phyloP scores from a whole-genome alignment of 2,329 filamentous ascomycete genomes.

The Grosmannia clavigera region DNA sequence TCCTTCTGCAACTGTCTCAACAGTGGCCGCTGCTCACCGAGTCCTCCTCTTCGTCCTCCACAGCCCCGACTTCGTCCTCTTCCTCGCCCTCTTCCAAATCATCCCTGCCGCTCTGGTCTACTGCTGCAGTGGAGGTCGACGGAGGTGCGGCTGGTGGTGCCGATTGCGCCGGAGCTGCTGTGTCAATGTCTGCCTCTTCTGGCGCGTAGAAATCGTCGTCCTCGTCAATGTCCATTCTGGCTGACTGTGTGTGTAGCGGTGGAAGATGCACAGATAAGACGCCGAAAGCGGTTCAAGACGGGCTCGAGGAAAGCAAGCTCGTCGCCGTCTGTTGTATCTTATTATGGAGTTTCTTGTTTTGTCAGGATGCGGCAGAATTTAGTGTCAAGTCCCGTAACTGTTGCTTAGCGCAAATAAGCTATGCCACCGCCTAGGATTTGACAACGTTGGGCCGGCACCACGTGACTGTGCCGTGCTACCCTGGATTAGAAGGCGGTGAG shows the following conservation, averaged over 20 bases:
- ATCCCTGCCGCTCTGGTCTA: conserved; percentile 27
- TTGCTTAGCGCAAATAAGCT: not conserved
- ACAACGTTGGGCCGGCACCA: not conserved
- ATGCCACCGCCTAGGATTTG: too few relatives aligned
- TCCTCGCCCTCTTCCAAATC: conserved; percentile 54
- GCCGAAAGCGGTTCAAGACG: not conserved
- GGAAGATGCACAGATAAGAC: not conserved
- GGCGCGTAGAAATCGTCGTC: conserved; percentile 56
- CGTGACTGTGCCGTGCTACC: not conserved
- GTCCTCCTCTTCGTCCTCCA: conserved; percentile 50
- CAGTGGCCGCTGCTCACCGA: conserved; percentile 24
- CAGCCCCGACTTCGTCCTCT: conserved; percentile 47
- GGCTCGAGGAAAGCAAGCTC: not conserved
- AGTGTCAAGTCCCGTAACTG: not conserved
- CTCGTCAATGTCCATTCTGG: conserved; percentile 52
- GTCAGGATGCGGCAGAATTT: not conserved
- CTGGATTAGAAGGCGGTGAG: not conserved
- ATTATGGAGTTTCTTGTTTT: not conserved
- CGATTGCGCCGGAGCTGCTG: conserved; percentile 17
- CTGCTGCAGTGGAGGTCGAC: conserved; percentile 9
- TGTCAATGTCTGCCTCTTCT: conserved; percentile 36
- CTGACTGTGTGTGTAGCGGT: not conserved
- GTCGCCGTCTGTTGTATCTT: not conserved
- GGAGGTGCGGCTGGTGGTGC: not conserved
- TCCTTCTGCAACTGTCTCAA: not conserved